A percentile compares a stretch with the other conserved stretches of the same genome.
phyloP scores from a whole-genome alignment of 78 protist genomes.

The Dictyostelium purpureum region DNA sequence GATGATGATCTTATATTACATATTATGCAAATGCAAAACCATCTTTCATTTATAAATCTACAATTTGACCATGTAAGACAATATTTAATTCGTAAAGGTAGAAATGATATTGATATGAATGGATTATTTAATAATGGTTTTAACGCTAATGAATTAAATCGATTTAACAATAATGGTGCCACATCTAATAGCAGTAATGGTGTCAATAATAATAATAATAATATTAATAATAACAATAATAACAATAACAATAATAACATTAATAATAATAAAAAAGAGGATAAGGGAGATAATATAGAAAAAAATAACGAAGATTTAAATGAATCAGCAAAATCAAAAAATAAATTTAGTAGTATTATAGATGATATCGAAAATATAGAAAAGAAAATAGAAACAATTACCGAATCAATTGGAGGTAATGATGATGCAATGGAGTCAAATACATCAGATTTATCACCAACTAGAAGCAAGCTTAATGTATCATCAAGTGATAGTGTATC shows the following conservation, averaged over 20 bases:
- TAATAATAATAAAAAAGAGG: background rate
- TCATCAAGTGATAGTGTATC: too few species aligned
- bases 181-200: too few species aligned
- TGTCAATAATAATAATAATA: background rate
- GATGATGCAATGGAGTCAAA: too few species aligned
- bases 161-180: background rate
- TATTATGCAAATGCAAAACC: constrained; percentile 40
- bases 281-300: background rate
- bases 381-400: too few species aligned
- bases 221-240: background rate
- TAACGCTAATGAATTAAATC: background rate
- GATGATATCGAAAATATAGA: too few species aligned
- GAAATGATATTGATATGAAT: background rate
- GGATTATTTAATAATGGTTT: background rate
- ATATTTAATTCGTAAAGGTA: background rate
- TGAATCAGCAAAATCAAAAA: background rate
- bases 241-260: background rate
- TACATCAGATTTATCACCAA: too few species aligned
- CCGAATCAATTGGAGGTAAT: too few species aligned
- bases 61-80: constrained; percentile 26
- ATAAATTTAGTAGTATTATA: too few species aligned
- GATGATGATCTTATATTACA: constrained; percentile 7
- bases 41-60: constrained; percentile 20
- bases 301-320: background rate
- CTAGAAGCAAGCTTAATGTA: too few species aligned